Evolutionary conservation across 163 green algal species (phyloP).

Genomic region (Trebouxia gelatinosa): DNA sequence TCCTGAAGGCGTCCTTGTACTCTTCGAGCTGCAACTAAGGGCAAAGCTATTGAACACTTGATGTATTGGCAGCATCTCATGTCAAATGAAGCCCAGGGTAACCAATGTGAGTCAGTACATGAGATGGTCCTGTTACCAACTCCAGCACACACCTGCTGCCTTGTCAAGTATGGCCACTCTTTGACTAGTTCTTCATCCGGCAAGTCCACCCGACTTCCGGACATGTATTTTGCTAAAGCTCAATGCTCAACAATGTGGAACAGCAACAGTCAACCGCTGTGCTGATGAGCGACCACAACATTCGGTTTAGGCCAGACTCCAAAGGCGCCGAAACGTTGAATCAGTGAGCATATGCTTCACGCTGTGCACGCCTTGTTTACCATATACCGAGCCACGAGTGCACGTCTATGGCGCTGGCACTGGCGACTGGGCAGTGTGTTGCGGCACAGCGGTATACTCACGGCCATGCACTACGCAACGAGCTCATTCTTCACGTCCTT

Average conservation of each 20-base stretch:
- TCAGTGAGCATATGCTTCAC: not conserved
- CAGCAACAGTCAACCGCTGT: too few relatives aligned
- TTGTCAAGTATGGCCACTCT: constrained; percentile 31
- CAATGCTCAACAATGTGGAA: too few relatives aligned
- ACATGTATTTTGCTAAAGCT: constrained; percentile 11
- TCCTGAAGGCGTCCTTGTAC: constrained; percentile 28
- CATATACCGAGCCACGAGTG: not conserved
- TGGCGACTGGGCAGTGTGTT: not conserved
- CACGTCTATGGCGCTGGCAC: not conserved
- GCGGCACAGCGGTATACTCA: not conserved
- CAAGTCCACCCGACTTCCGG: constrained; percentile 19
- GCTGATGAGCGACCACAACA: not conserved
- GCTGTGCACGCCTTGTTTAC: too few relatives aligned
- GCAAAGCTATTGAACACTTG: not conserved
- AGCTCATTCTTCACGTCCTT: not conserved
- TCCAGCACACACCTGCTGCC: constrained; percentile 27
- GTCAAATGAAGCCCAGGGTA: too few relatives aligned
- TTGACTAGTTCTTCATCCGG: constrained; percentile 28
- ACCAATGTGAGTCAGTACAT: too few relatives aligned
- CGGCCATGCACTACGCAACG: not conserved
- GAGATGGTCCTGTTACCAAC: too few relatives aligned
- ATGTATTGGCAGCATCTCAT: not conserved
- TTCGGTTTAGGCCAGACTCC: not conserved
- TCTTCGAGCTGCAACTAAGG: constrained; percentile 23
- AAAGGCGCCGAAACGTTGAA: not conserved